Base-by-base conservation (phyloP, 1,284 basidiomycete genomes). In the Melanopsichium pennsylvanicum region DNA sequence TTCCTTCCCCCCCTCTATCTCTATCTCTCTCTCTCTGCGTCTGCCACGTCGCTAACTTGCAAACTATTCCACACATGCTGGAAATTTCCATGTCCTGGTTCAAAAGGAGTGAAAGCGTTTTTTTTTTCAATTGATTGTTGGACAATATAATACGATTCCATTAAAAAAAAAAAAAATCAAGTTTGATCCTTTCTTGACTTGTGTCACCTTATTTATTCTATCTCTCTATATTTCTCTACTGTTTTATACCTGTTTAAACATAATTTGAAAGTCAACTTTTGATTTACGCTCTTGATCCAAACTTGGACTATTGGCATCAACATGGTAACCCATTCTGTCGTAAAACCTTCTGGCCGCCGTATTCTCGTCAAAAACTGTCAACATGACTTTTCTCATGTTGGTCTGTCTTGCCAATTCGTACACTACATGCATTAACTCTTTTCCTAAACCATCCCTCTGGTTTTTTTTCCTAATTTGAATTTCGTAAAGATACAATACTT, bases 301-400 rank as follows among this genome's bases (percentile, higher is more conserved):
- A 31, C 55, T 47, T 1, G 59, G 66, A 21, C 54, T 47, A 9
- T 47, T 16, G 19, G 90, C 39, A 88, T 86, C 19, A 83, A 81
- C 12, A 84, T 83, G 6, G 16, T 59, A 69, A 8, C 67, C 67
- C 25, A 48, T 44, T 18, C 13, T 40, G 5, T 54, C 32, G 27
- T 70, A 70, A 49, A 70, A 70, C 35, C 21, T 29, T 26, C 36
- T 45, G 0, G 60, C 67, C 3, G 21, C 27, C 23, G 42, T 37
- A 26, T 70, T 70, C 37, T 56, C 35, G 31, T 64, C 54, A 26
- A 70, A 70, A n/a, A 70, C 67, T 12, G 67, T 70, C 22, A 70
- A 18, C 52, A 63, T 56, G 13, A 70, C 48, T 40, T 70, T 70
- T 3, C 51, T 27, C 60, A 70, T 59, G 7, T 31, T 1, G 0